These are phyloP conservation scores for Coemansia guatemalensis DNA, from an alignment of 192 early-diverging fungal species.

Conservation along the genomic window DNA sequence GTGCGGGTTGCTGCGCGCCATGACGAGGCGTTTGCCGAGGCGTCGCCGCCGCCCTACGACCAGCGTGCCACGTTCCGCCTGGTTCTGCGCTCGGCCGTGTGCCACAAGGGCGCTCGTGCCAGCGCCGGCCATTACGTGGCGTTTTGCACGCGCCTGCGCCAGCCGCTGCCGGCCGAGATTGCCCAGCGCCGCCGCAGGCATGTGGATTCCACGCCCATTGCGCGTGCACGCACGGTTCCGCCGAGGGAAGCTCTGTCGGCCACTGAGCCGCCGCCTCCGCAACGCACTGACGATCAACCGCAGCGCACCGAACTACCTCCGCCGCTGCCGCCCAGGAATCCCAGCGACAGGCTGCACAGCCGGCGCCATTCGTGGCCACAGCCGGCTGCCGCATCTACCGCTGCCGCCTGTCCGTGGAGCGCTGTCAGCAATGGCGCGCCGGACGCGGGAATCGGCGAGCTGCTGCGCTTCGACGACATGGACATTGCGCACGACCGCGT, in stretches of 20 bases:
- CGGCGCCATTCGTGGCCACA: constrained; percentile 30
- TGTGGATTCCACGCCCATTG: background rate
- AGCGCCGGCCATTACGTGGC: constrained; percentile 59
- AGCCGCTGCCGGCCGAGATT: constrained; percentile 22
- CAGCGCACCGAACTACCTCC: background rate
- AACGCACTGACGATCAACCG: too few relatives aligned
- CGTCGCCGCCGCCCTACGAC: constrained; percentile 38
- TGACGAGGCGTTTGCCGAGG: background rate
- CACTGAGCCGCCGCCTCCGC: background rate
- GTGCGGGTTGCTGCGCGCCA: background rate
- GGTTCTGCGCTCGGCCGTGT: constrained; percentile 58
- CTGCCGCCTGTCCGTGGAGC: background rate
- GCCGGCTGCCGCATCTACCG: background rate
- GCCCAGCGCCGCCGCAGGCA: constrained; percentile 6
- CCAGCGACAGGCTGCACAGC: background rate
- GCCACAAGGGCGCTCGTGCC: constrained; percentile 55
- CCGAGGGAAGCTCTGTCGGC: background rate
- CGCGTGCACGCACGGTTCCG: constrained; percentile 1
- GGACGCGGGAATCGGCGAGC: constrained; percentile 15
- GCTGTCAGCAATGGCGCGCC: background rate
- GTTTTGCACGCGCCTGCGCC: constrained; percentile 34
- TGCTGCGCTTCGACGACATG: constrained; percentile 61
- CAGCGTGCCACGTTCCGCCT: constrained; percentile 47
- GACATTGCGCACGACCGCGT: constrained; percentile 49
- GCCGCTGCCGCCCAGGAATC: background rate